Evolutionary conservation across 768 basidiomycete species (phyloP).

Genomic region (Trametes elegans): DNA sequence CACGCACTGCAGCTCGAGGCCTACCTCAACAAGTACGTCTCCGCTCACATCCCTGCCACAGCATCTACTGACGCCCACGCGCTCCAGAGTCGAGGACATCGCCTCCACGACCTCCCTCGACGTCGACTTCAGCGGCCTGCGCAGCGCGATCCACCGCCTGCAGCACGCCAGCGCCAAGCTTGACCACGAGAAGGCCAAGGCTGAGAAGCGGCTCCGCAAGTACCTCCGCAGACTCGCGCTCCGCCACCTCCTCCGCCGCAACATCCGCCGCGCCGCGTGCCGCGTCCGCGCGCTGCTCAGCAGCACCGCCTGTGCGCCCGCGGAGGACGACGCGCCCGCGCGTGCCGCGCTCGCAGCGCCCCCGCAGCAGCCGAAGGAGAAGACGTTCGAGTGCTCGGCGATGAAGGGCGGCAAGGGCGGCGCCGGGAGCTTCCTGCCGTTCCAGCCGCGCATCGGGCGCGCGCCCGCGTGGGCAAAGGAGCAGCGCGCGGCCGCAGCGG

Average conservation of each 20-base stretch:
- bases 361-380: no score
- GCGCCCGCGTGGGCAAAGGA: slow-evolving; percentile 28
- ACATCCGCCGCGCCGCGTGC: slow-evolving; percentile 40
- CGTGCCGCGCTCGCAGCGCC: no score
- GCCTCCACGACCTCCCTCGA: slow-evolving; percentile 12
- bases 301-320: slow-evolving; percentile 16
- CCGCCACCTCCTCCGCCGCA: slow-evolving; percentile 36
- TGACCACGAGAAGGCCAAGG: slow-evolving; percentile 56
- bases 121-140: slow-evolving; percentile 42
- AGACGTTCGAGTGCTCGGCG: slow-evolving; percentile 14
- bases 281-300: slow-evolving; percentile 41
- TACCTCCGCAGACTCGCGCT: slow-evolving; percentile 37
- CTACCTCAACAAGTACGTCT: slow-evolving; percentile 49
- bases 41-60: slow-evolving; percentile 6
- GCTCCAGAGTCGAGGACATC: slow-evolving; percentile 31
- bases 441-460: slow-evolving; percentile 29
- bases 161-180: slow-evolving; percentile 52
- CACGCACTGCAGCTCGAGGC: slow-evolving; percentile 52
- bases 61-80: neutral
- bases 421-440: slow-evolving; percentile 5
- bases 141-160: slow-evolving; percentile 45
- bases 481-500: slow-evolving; percentile 17
- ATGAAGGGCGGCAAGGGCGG: neutral
- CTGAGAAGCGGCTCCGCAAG: slow-evolving; percentile 50
- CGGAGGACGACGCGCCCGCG: no score